Evolutionary conservation across 768 basidiomycete species (phyloP), one percentile per base, ranked within the genome.

Genomic region (Lepiota subincarnata): DNA sequence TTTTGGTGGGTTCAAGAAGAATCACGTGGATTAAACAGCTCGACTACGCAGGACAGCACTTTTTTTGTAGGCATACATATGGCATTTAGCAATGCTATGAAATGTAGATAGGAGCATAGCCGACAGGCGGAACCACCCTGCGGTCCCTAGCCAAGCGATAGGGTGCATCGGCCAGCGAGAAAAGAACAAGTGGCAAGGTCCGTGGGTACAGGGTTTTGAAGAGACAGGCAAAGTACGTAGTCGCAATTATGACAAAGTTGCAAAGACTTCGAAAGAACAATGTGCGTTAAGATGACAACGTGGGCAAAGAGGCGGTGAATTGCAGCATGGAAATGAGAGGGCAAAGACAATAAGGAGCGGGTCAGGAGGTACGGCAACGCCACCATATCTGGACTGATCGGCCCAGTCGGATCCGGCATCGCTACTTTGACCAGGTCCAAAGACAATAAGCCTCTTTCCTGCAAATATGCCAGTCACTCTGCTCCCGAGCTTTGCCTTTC

Each of bases 271-370:
- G 39, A 51, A 42, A 51, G 50, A 43, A 51, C 50, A 51, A 51
- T 51, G 50, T 31, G 11, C 13, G 16, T 20, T 24, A 20, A 19
- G 31, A n/a, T 47, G 19, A 28, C 16, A 24, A 45, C 11, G 35
- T 22, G 28, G 24, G 26, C 22, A 38, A 20, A 53, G 36, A 20
- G 42, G 35, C 36, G 37, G 8, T 31, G 36, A 41, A 41, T 50
- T 20, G 10, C 39, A 41, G 49, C 35, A 20, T 19, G 24, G 26
- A 14, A 11, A 12, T 13, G 4, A 35, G 43, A 41, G 18, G 50
- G 14, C 10, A 51, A 54, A 54, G 53, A 54, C 53, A 54, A 54
- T 54, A 54, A 54, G 12, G 26, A 34, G 18, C 14, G 50, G 22
- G 50, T 43, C 36, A 31, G 44, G 19, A 13, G 51, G 36, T 38